phyloP scores from a whole-genome alignment of 331 rosid species.

The Cucumis variabilis region DNA sequence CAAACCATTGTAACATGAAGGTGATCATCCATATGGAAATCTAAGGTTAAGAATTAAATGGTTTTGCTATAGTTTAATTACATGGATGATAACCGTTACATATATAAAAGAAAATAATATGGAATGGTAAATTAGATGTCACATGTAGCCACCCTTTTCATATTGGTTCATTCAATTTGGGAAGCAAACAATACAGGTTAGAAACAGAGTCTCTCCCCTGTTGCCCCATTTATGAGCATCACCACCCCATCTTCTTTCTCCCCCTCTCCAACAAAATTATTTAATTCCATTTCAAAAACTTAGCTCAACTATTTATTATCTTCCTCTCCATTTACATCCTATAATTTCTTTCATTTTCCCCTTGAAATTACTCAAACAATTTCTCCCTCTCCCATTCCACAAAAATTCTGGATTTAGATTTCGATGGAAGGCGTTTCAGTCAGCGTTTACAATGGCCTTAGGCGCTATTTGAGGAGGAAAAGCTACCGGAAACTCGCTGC shows the following conservation, averaged over 20 bases:
- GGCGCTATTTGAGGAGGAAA: constrained; percentile 59
- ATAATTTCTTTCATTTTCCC: background rate
- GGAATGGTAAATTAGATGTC: background rate
- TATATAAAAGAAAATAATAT: background rate
- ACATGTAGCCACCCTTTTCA: background rate
- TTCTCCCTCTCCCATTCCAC: background rate
- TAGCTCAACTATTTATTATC: background rate
- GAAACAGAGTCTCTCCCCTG: background rate
- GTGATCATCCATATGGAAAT: too few relatives aligned
- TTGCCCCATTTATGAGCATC: constrained; percentile 21
- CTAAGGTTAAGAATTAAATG: background rate
- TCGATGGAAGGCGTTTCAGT: constrained; percentile 64
- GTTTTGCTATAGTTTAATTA: background rate
- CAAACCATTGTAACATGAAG: too few relatives aligned
- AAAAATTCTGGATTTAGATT: background rate
- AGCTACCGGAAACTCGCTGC: constrained; percentile 55
- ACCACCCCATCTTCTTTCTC: constrained; percentile 8
- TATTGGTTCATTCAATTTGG: constrained; percentile 6
- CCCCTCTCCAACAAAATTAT: constrained; percentile 11
- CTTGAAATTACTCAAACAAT: constrained; percentile 5
- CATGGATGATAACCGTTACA: background rate
- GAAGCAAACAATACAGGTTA: background rate
- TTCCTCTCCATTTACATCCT: background rate
- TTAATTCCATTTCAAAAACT: constrained; percentile 9
- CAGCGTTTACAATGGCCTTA: constrained; percentile 49